Conservation (phyloP, 768 basidiomycete species). For the Suillus ampliporus region DNA sequence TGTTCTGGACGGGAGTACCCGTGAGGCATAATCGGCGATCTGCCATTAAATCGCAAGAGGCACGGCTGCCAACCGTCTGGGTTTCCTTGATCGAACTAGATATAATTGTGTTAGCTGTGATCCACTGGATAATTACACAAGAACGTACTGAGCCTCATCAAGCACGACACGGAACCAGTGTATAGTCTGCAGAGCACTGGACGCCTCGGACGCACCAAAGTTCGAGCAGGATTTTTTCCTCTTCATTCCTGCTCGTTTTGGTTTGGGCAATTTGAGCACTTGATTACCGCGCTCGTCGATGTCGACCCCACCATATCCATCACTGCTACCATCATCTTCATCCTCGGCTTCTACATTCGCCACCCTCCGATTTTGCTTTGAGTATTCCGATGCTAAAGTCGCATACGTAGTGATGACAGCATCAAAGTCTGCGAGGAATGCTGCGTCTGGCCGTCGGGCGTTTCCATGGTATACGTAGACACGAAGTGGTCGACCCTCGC, state of each 20-base stretch:
- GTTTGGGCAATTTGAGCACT: constrained; percentile 60
- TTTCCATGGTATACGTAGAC: constrained; percentile 98
- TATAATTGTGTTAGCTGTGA: constrained; percentile 6
- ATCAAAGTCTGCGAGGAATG: constrained; percentile 91
- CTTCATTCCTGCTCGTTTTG: constrained; percentile 72
- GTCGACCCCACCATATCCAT: constrained; percentile 64
- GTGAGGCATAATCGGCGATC: constrained; percentile 93
- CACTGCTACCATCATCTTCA: constrained; percentile 69
- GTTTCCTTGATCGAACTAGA: constrained; percentile 95
- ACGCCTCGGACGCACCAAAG: constrained; percentile 53
- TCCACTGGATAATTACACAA: constrained; percentile 1
- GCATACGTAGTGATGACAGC: constrained; percentile 98
- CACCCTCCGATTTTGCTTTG: constrained; percentile 79
- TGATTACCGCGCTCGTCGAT: constrained; percentile 72
- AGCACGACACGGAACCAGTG: constrained; percentile 97
- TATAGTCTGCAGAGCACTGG: constrained; percentile 89
- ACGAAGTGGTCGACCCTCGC: constrained; percentile 62
- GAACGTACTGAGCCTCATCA: constrained; percentile 93
- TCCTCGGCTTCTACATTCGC: constrained; percentile 64
- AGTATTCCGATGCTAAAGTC: constrained; percentile 93
- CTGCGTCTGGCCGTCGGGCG: constrained; percentile 82
- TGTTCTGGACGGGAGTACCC: constrained; percentile 99
- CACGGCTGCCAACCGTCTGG: constrained; percentile 90
- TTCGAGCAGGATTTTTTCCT: constrained; percentile 58
- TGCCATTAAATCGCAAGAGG: constrained; percentile 93